A percentile compares a stretch with the other conserved stretches of the same genome.
Evolutionary conservation across 148 eudicot genomes (phyloP).

Genomic region (Arctostaphylos glauca): DNA sequence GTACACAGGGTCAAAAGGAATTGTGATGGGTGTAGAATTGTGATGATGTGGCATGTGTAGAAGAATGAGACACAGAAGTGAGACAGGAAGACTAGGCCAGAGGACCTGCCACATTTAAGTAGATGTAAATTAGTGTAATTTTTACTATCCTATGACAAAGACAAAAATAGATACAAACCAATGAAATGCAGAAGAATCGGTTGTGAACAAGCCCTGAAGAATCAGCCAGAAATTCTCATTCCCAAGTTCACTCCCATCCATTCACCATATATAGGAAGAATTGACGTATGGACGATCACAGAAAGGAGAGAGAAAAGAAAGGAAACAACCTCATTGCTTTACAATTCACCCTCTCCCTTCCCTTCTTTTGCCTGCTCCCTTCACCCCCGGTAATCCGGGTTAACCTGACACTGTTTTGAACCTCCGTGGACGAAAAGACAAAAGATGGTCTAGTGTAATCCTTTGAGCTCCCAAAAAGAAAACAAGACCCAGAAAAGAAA

Average conservation of each 20-base stretch:
- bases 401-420: neutral
- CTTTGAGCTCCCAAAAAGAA: neutral
- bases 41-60: too few species aligned
- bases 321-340: neutral
- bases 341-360: slow-evolving; percentile 6
- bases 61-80: too few species aligned
- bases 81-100: too few species aligned
- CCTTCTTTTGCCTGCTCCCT: neutral
- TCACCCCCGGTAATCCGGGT: slow-evolving; percentile 14
- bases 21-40: too few species aligned
- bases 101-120: too few species aligned
- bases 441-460: slow-evolving; percentile 2
- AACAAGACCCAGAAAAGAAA: neutral
- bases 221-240: neutral
- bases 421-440: neutral
- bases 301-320: neutral
- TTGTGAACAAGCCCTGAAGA: neutral
- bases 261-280: neutral
- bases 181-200: slow-evolving; percentile 12
- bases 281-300: neutral
- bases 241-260: slow-evolving; percentile 11
- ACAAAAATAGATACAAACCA: neutral
- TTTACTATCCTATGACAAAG: too few species aligned
- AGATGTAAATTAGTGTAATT: too few species aligned
- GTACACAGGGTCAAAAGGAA: too few species aligned